Base-by-base conservation (phyloP, 106 monocot species). In the Phalaenopsis aphrodite region DNA sequence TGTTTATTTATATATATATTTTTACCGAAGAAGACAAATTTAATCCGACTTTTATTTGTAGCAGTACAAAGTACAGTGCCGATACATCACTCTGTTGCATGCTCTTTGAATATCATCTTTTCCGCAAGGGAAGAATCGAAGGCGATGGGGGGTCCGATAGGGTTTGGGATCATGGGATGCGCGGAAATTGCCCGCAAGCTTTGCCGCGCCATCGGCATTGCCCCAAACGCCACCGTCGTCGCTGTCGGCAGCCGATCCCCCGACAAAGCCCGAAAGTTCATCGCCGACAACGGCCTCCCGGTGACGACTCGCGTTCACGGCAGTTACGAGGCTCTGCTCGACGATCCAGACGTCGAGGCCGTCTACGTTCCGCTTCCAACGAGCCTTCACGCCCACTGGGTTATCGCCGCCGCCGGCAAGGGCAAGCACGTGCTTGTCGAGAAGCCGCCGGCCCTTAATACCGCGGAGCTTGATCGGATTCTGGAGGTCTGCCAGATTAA, bases 281-380 rank as follows among this genome's bases (percentile, higher is more conserved):
- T 83, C 67, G 65, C 87, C 71, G 79, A 69, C 72, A 91, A 89
- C 89, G 74, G 55, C 71, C 85, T 89, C 14, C 79, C 84, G n/a
- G 85, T 37, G 61, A 42, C 77, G 75, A 85, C 82, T 23, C n/a
- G 12, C 8, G 86, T 85, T 48, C 46, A 87, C 79, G 86, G 79
- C 0, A 84, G 84, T 79, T 95, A 95, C 76, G 92, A 90, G 12
- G 88, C 79, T 4, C 78, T 95, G 21, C 78, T 95, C 16, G 90
- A 92, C 17, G 95, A 95, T 47, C 72, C 90, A 8, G 15, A 7
- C 55, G 79, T 95, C 5, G 88, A 95, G 55, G 92, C 88, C 64
- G 91, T 91, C 39, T 92, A 90, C 83, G 18, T 92, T 1, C 92
- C 95, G 15, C 84, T 95, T 57, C 92, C 95, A 30, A 95, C 95